Evolutionary conservation across 2,329 filamentous ascomycete genomes (phyloP), one percentile per base, ranked within the genome.

Genomic region (Blastomyces parvus): DNA sequence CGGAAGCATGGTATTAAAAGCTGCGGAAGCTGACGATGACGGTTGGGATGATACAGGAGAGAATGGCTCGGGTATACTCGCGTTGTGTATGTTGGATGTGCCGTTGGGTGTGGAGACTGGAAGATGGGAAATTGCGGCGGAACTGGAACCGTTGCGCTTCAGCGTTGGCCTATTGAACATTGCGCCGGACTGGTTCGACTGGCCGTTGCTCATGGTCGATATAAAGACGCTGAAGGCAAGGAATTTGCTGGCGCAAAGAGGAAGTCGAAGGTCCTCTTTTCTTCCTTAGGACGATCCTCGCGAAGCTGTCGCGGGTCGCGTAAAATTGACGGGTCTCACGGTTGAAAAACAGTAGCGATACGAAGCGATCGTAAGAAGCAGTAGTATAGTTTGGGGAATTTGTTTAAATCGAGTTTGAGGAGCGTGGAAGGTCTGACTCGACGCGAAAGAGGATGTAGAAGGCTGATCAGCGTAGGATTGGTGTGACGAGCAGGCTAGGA

Each of bases 11-110:
- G 74, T 73, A 62, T 72, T 69, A 61, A 77, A 77, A 30, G 74
- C 69, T 19, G 69, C 67, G 48, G 67, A 69, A 68, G 76, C 67
- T 66, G 74, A 72, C 57, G 71, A 64, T 60, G 73, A 65, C 62
- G 74, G 68, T 67, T 77, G 74, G 65, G 74, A 75, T 63, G 72
- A 69, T 64, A 71, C 70, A 53, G 74, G 72, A 65, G 69, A 74
- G 65, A 77, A 77, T 68, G 78, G 74, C 70, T 78, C 76, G 69
- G 75, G 73, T 70, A 76, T 74, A 74, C 77, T 76, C 68, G 72
- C 74, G 75, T 76, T 74, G 72, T 77, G 75, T 68, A 72, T 71
- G 69, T 70, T 73, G 64, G 73, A 69, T 60, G 76, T 69, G 68
- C 69, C 67, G 69, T 74, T 74, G 50, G 72, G 69, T 59, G 71